phyloP scores from a whole-genome alignment of 2,329 filamentous ascomycete species.

The Stagonosporopsis chrysanthemi region DNA sequence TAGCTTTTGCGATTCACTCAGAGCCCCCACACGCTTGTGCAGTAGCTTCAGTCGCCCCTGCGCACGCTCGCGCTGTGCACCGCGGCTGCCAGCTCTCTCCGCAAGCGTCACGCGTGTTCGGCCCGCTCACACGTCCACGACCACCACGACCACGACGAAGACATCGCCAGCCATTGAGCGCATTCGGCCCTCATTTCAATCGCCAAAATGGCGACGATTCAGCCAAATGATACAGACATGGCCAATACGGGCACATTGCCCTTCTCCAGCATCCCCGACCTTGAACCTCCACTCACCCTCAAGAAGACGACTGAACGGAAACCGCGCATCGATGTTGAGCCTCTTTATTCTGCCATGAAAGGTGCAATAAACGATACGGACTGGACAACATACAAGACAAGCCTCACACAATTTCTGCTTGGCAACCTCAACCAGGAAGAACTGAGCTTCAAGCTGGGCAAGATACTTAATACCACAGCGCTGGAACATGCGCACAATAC shows the following conservation, averaged over 20 bases:
- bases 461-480: slow-evolving; percentile 62
- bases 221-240: slow-evolving; percentile 48
- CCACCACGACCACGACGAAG: slow-evolving; percentile 6
- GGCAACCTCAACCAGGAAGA: slow-evolving; percentile 70
- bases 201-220: slow-evolving; percentile 49
- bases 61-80: slow-evolving; percentile 14
- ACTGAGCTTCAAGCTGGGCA: slow-evolving; percentile 63
- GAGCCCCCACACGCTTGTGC: slow-evolving; percentile 3
- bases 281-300: slow-evolving; percentile 50
- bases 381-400: slow-evolving; percentile 68
- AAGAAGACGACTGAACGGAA: slow-evolving; percentile 60
- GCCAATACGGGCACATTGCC: slow-evolving; percentile 46
- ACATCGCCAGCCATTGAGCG: slow-evolving; percentile 24
- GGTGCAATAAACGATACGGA: slow-evolving; percentile 62
- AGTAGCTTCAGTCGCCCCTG: slow-evolving; percentile 10
- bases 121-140: slow-evolving; percentile 20
- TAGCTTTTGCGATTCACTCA: slow-evolving; percentile 25
- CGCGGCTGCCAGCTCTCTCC: slow-evolving; percentile 26
- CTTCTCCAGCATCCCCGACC: slow-evolving; percentile 43
- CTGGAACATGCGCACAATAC: slow-evolving; percentile 69
- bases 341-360: slow-evolving; percentile 68
- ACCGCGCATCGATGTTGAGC: slow-evolving; percentile 69
- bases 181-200: slow-evolving; percentile 15
- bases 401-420: slow-evolving; percentile 64
- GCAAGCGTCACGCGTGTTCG: slow-evolving; percentile 24